These are phyloP conservation scores for Glycine latifolia DNA, from an alignment of 306 rosid genomes.

Conservation along the genomic window DNA sequence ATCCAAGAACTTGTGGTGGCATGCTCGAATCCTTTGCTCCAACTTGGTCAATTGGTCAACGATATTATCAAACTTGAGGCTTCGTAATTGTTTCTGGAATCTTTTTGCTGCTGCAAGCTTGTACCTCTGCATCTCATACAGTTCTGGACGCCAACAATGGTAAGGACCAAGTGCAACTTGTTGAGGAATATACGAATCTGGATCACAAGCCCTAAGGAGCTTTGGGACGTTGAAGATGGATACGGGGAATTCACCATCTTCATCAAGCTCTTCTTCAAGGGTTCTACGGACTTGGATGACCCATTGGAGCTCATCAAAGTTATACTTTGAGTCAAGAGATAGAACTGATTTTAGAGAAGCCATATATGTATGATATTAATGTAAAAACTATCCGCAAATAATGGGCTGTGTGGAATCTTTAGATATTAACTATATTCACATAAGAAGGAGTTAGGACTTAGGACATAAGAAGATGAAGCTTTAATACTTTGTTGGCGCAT, in stretches of 20 bases:
- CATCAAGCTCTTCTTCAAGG: constrained; percentile 70
- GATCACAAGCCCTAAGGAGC: constrained; percentile 54
- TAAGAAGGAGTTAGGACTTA: too few species aligned
- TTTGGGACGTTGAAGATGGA: constrained; percentile 69
- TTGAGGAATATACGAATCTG: constrained; percentile 74
- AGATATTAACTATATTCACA: too few species aligned
- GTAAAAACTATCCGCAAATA: too few species aligned
- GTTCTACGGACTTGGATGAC: constrained; percentile 64
- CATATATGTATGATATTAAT: too few species aligned
- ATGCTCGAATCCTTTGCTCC: constrained; percentile 60
- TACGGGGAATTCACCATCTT: constrained; percentile 55
- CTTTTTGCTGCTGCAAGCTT: constrained; percentile 71
- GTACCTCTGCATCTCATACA: constrained; percentile 77
- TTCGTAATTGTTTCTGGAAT: too few species aligned
- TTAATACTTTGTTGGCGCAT: too few species aligned
- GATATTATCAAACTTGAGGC: constrained; percentile 50
- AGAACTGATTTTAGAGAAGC: constrained; percentile 41
- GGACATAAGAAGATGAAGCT: too few species aligned
- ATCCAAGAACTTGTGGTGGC: constrained; percentile 76
- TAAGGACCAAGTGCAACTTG: constrained; percentile 81
- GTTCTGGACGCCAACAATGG: constrained; percentile 75
- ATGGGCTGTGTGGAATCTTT: too few species aligned
- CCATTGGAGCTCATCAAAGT: constrained; percentile 69
- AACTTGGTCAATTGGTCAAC: constrained; percentile 60
- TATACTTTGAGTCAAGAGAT: constrained; percentile 46